Conservation (phyloP, 2,329 filamentous ascomycete species). For the Myriosclerotinia curreyana region DNA sequence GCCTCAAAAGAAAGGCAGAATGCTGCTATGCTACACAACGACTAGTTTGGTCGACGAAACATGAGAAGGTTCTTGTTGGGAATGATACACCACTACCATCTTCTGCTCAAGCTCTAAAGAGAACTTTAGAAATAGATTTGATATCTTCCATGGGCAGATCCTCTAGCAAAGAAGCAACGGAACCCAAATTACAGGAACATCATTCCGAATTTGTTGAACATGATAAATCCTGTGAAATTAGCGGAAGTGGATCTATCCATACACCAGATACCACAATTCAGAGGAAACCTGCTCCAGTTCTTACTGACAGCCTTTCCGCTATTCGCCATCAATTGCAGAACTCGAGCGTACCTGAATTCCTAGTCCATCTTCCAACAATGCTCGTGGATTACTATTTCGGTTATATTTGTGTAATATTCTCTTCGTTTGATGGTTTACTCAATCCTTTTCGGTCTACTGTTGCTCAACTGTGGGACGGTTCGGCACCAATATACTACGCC, state of each 20-base stretch:
- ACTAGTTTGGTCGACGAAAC: conserved; percentile 37
- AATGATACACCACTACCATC: conserved; percentile 1
- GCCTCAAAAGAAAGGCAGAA: conserved; percentile 29
- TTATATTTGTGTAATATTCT: conserved; percentile 59
- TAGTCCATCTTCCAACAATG: conserved; percentile 45
- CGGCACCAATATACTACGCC: conserved; percentile 56
- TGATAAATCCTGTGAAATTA: background rate
- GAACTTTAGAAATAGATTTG: background rate
- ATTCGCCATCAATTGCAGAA: conserved; percentile 35
- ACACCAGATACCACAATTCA: background rate
- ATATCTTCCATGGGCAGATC: background rate
- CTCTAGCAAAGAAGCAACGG: too few relatives aligned
- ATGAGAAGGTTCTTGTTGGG: conserved; percentile 33
- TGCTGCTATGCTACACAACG: conserved; percentile 35
- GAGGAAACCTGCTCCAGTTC: background rate
- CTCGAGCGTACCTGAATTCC: conserved; percentile 34
- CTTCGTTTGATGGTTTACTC: conserved; percentile 60
- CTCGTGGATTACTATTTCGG: conserved; percentile 63
- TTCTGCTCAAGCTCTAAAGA: background rate
- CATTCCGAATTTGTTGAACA: background rate
- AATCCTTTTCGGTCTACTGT: conserved; percentile 61
- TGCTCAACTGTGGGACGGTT: conserved; percentile 55
- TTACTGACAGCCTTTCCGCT: conserved; percentile 33
- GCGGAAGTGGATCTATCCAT: background rate
- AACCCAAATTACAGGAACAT: background rate